A percentile compares a stretch with the other conserved stretches of the same genome.
Evolutionary conservation across 106 monocot species (phyloP).

Genomic region (Phalaenopsis equestris): DNA sequence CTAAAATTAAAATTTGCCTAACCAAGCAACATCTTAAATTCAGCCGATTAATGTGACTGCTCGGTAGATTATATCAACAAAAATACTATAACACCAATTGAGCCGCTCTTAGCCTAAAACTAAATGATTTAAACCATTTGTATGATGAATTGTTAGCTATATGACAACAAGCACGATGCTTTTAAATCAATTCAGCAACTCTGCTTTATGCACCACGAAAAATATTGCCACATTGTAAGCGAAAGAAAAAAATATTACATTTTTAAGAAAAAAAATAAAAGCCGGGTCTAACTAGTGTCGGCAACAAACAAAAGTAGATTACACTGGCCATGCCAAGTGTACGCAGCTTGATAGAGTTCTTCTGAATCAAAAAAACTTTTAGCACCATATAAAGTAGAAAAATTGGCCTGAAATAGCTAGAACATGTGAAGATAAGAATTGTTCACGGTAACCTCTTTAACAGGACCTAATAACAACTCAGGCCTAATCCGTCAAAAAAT

Average conservation of each 20-base stretch:
- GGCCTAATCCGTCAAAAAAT: background rate
- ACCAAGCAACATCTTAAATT: background rate
- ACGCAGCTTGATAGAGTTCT: background rate
- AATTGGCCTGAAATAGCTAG: background rate
- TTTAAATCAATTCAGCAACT: background rate
- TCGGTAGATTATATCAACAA: background rate
- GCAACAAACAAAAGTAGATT: background rate
- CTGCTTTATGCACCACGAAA: background rate
- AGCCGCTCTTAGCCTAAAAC: background rate
- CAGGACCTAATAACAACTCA: background rate
- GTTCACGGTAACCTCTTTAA: background rate
- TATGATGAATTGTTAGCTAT: background rate
- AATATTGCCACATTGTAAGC: background rate
- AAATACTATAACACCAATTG: background rate
- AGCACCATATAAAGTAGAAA: background rate
- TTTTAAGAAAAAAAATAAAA: background rate
- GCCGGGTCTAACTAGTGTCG: background rate
- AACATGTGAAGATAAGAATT: background rate
- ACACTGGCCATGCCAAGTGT: background rate
- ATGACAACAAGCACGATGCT: background rate
- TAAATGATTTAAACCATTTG: background rate
- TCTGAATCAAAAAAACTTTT: background rate
- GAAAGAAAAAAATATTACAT: background rate
- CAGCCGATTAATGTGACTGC: background rate
- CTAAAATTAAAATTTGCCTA: background rate